These are phyloP conservation scores for Mycosarcoma maydis DNA, from an alignment of 1,284 basidiomycete genomes.

Conservation along the genomic window DNA sequence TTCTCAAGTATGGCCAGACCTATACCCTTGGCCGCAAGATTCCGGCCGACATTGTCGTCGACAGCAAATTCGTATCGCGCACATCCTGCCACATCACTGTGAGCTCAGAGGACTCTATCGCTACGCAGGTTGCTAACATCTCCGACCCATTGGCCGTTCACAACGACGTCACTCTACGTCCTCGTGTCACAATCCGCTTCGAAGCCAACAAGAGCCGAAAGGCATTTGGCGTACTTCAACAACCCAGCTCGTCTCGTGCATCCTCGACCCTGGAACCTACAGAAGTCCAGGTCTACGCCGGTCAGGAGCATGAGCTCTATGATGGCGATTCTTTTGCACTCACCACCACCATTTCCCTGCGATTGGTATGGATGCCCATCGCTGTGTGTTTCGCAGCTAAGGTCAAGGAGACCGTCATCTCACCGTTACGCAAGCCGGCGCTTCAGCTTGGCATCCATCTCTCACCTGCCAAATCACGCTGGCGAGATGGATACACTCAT, in stretches of 20 bases:
- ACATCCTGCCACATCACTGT: constrained; percentile 40
- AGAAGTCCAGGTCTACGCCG: constrained; percentile 29
- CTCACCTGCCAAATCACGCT: constrained; percentile 40
- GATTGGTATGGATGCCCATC: constrained; percentile 38
- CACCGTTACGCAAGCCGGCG: constrained; percentile 15
- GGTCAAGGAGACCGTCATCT: constrained; percentile 29
- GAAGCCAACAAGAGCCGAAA: constrained; percentile 49
- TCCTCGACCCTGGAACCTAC: constrained; percentile 3
- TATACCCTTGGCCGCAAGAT: constrained; percentile 56
- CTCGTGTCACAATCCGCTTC: constrained; percentile 42
- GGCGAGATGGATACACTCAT: constrained; percentile 45
- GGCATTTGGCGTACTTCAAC: constrained; percentile 25
- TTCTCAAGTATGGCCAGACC: constrained; percentile 51
- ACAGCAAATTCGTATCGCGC: constrained; percentile 53
- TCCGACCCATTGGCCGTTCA: constrained; percentile 24
- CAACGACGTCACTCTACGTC: constrained; percentile 25
- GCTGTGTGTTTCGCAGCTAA: constrained; percentile 43
- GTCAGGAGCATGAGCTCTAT: constrained; percentile 21
- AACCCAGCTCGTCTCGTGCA: constrained; percentile 2
- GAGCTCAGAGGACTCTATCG: constrained; percentile 17
- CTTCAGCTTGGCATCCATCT: constrained; percentile 32
- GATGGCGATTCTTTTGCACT: constrained; percentile 39
- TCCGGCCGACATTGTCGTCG: constrained; percentile 55
- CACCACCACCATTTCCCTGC: constrained; percentile 43
- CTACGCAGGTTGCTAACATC: not conserved